phyloP scores from a whole-genome alignment of 2,329 filamentous ascomycete genomes.

The Rutstroemia sp. region DNA sequence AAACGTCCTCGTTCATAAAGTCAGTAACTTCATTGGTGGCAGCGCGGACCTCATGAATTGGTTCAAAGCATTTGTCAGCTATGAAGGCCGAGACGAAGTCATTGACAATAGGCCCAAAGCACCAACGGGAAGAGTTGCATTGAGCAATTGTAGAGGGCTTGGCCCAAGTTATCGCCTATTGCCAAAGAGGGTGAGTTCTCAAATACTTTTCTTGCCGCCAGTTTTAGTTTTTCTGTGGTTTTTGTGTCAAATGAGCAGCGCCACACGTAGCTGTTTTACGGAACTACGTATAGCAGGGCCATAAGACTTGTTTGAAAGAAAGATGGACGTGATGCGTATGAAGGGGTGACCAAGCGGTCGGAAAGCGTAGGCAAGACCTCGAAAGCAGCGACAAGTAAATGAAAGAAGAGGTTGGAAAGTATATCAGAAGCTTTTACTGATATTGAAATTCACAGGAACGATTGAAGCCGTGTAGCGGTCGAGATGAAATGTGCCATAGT shows the following conservation, averaged over 20 bases:
- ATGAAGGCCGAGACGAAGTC: conserved; percentile 67
- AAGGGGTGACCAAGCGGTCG: neutral
- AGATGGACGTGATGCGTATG: neutral
- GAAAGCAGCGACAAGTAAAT: neutral
- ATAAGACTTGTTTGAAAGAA: neutral
- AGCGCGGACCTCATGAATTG: conserved; percentile 84
- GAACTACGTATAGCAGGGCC: neutral
- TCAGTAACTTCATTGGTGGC: conserved; percentile 76
- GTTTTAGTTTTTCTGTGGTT: neutral
- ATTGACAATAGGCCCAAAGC: conserved; percentile 72
- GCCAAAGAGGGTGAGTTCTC: conserved; percentile 60
- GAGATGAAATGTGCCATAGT: conserved; percentile 87
- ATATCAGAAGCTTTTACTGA: conserved; percentile 1
- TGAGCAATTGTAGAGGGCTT: conserved; percentile 92
- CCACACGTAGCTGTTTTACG: neutral
- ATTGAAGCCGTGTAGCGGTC: conserved; percentile 84
- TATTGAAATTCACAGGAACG: conserved; percentile 50
- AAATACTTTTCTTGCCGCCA: neutral
- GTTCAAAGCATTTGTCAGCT: conserved; percentile 78
- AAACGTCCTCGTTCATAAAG: conserved; percentile 73
- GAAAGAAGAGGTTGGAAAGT: neutral
- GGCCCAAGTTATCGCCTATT: conserved; percentile 92
- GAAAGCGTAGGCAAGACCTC: neutral
- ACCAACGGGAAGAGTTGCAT: conserved; percentile 74
- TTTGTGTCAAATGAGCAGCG: neutral